phyloP scores from a whole-genome alignment of 148 eudicot genomes.

The Fagopyrum esculentum region DNA sequence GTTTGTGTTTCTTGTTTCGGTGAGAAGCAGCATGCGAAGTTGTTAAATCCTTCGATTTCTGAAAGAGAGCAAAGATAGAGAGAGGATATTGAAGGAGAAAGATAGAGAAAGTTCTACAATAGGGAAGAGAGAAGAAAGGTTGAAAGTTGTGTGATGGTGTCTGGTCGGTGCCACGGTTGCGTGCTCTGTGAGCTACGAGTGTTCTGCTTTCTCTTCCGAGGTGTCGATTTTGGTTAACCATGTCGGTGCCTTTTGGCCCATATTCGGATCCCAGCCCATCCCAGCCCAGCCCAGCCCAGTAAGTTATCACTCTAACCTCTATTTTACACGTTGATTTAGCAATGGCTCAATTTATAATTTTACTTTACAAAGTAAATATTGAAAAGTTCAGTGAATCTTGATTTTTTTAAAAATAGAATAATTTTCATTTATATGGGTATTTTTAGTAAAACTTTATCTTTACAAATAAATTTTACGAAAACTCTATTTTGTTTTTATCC shows the following conservation, averaged over 20 bases:
- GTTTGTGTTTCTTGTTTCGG: not conserved
- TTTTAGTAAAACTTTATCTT: too few species aligned
- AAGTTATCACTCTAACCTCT: too few species aligned
- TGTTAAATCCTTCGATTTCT: not conserved
- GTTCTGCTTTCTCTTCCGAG: not conserved
- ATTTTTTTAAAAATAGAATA: too few species aligned
- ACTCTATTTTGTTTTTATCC: too few species aligned
- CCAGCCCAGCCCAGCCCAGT: not conserved
- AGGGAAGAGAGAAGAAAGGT: not conserved
- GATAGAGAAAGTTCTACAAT: not conserved
- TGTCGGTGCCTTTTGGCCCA: not conserved
- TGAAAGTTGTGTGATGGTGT: not conserved
- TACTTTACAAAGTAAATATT: too few species aligned
- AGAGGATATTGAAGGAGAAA: not conserved
- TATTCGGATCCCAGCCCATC: not conserved
- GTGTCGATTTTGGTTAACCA: not conserved
- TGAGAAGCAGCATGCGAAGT: not conserved
- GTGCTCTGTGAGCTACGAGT: not conserved
- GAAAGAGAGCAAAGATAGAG: not conserved
- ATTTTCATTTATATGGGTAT: too few species aligned
- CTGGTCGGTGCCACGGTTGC: not conserved
- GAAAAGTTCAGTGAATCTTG: too few species aligned
- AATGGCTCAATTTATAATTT: too few species aligned
- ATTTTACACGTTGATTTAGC: too few species aligned
- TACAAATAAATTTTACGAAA: too few species aligned